Conservation (phyloP, 768 basidiomycete species). For the Cantharellus anzutake region DNA sequence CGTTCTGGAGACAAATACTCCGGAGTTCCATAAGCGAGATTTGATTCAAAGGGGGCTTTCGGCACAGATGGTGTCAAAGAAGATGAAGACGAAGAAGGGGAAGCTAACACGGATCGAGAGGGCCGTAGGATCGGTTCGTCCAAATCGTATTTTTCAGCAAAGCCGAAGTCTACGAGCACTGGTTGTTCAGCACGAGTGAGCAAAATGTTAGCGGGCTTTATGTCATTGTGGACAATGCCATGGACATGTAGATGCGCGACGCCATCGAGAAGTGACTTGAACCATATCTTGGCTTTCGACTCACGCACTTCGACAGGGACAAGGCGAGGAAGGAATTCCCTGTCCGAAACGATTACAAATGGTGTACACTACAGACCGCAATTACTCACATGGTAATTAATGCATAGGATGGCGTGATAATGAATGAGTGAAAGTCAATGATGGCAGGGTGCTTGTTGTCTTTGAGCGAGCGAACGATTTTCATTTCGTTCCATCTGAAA, state of each 20-base stretch:
- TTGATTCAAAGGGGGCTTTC: constrained; percentile 46
- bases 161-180: constrained; percentile 91
- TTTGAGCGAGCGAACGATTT: constrained; percentile 74
- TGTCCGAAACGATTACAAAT: constrained; percentile 15
- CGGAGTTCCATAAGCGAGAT: constrained; percentile 77
- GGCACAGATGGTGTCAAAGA: not conserved
- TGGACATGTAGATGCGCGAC: constrained; percentile 68
- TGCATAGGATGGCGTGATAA: constrained; percentile 79
- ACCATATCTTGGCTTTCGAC: constrained; percentile 58
- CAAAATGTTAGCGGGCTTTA: constrained; percentile 94
- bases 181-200: constrained; percentile 59
- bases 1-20: constrained; percentile 93
- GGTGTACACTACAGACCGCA: constrained; percentile 1
- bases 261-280: constrained; percentile 60
- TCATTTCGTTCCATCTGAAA: constrained; percentile 94
- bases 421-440: constrained; percentile 84
- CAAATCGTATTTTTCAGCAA: constrained; percentile 61
- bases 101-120: constrained; percentile 16
- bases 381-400: constrained; percentile 72
- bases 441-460: constrained; percentile 78
- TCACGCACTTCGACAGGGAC: constrained; percentile 82
- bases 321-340: constrained; percentile 72
- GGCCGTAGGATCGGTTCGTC: constrained; percentile 13
- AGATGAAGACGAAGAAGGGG: not conserved
- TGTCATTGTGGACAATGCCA: constrained; percentile 83